Percentiles rank a stretch among this genome's conserved stretches.
Conservation (phyloP, 2,329 filamentous ascomycete species). For the Harringtonia aguacate region DNA sequence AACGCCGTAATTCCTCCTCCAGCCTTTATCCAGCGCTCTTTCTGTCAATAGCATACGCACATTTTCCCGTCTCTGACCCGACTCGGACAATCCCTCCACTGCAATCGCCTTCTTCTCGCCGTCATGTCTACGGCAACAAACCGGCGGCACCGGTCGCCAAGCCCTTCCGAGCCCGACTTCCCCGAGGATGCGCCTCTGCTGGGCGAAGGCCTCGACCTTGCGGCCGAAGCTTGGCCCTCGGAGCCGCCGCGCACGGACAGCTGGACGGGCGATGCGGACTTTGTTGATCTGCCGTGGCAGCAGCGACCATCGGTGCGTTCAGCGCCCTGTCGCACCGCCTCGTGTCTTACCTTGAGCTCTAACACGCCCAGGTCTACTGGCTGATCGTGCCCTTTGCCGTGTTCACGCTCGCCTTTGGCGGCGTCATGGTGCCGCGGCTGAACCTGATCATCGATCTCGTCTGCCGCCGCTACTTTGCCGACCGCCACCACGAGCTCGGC, state of each 20-base stretch:
- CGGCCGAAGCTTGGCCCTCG: not conserved
- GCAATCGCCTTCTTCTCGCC: too few species aligned
- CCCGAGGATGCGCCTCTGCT: slow-evolving; percentile 3
- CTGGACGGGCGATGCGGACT: slow-evolving; percentile 47
- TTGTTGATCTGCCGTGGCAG: slow-evolving; percentile 51
- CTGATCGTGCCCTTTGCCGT: slow-evolving; percentile 69
- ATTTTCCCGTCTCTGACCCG: too few species aligned
- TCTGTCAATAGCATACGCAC: too few species aligned
- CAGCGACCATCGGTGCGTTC: slow-evolving; percentile 48
- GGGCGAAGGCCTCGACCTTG: not conserved
- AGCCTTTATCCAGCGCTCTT: too few species aligned
- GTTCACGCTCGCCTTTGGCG: slow-evolving; percentile 79
- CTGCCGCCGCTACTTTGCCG: slow-evolving; percentile 71
- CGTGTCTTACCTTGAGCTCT: too few species aligned
- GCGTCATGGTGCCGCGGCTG: slow-evolving; percentile 73
- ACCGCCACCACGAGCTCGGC: slow-evolving; percentile 53
- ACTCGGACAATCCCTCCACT: too few species aligned
- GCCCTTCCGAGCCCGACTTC: too few species aligned
- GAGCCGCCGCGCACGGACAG: slow-evolving; percentile 10
- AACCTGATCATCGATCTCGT: slow-evolving; percentile 79
- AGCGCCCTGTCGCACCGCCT: not conserved
- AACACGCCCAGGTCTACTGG: slow-evolving; percentile 64
- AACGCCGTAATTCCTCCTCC: too few species aligned
- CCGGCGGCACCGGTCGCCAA: too few species aligned
- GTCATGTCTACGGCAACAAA: too few species aligned